Evolutionary conservation across 495 filamentous ascomycete genomes (phyloP), one percentile per base, ranked within the genome.

Genomic region (Podospora pseudoanserina): DNA sequence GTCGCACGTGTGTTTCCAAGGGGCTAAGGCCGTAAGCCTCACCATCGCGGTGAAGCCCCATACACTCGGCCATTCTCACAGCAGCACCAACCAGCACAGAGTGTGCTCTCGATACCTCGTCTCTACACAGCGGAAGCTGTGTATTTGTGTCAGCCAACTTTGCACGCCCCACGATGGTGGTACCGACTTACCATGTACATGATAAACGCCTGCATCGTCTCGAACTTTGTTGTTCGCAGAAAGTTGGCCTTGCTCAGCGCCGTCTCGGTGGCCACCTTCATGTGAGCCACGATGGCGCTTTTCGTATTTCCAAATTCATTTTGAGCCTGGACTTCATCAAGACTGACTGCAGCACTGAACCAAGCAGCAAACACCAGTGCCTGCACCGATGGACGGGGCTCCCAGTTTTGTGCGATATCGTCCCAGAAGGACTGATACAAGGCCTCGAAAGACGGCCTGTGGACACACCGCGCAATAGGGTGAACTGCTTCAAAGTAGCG

Each of bases 41-140:
- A n/a, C 88, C 88, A 71, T 94, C 91, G 1, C 88, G 80, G 73
- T 92, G 88, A n/a, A 92, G 77, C 5, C 90, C 88, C 88, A 91
- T 91, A 71, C 89, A 91, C 78, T 91, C 88, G 32, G 89, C 90
- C 76, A 92, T 86, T 39, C 90, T 80, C 23, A 91, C 87, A 11
- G 88, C 89, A 20, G 89, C 85, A 23, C 88, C 89, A 4, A 89
- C 84, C 2, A 93, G 81, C 20, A 89, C 88, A 7, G 87, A 89
- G 73, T 92, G 90, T 5, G 88, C 86, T 65, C 90, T 80, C 4
- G 90, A 91, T 20, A 93, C 82, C 74, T 91, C 87, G 15, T 80
- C 82, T 39, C 90, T 84, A 67, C 90, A 91, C 18, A 91, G 78
- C 0, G 90, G 89, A 44, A 92, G 87, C 88, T 90, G 23, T 26